Percentiles rank a stretch among this genome's conserved stretches.
These are phyloP conservation scores for Umbilicaria muhlenbergii DNA, from an alignment of 495 filamentous ascomycete genomes.

Conservation along the genomic window DNA sequence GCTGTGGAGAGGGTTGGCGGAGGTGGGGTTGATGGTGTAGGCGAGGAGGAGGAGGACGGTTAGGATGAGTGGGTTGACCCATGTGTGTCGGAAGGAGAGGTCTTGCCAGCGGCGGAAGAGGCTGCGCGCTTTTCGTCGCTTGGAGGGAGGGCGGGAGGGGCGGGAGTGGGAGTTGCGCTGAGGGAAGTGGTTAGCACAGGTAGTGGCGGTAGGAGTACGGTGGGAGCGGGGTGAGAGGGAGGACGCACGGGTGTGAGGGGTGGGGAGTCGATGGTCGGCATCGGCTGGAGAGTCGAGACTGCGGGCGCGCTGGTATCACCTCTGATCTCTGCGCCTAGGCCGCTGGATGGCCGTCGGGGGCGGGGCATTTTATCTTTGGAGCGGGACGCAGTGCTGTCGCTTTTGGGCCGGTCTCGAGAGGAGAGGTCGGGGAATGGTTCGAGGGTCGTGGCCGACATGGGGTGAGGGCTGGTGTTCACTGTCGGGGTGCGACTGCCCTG, in stretches of 20 bases:
- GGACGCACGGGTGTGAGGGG: constrained; percentile 25
- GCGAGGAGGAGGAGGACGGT: constrained; percentile 44
- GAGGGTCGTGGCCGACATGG: no score
- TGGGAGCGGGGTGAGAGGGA: background rate
- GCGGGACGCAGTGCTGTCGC: no score
- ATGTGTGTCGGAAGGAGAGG: constrained; percentile 56
- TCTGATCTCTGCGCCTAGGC: constrained; percentile 33
- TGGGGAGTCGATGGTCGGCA: constrained; percentile 26
- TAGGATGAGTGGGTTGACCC: constrained; percentile 64
- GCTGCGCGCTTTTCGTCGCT: constrained; percentile 39
- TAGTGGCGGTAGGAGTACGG: background rate
- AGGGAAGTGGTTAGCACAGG: background rate
- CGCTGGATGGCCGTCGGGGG: constrained; percentile 30
- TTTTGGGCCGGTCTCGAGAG: no score
- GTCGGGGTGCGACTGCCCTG: no score
- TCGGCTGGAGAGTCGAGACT: constrained; percentile 36
- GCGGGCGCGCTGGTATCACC: constrained; percentile 36
- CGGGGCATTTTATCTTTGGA: constrained; percentile 13
- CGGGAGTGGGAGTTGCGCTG: constrained; percentile 12
- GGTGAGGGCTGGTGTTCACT: no score
- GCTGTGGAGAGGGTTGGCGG: constrained; percentile 67
- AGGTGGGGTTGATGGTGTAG: constrained; percentile 64
- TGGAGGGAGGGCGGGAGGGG: constrained; percentile 24
- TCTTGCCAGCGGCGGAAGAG: constrained; percentile 50
- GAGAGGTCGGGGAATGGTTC: no score